phyloP scores from a whole-genome alignment of 2,329 filamentous ascomycete species.

The Apiospora pterosperma region DNA sequence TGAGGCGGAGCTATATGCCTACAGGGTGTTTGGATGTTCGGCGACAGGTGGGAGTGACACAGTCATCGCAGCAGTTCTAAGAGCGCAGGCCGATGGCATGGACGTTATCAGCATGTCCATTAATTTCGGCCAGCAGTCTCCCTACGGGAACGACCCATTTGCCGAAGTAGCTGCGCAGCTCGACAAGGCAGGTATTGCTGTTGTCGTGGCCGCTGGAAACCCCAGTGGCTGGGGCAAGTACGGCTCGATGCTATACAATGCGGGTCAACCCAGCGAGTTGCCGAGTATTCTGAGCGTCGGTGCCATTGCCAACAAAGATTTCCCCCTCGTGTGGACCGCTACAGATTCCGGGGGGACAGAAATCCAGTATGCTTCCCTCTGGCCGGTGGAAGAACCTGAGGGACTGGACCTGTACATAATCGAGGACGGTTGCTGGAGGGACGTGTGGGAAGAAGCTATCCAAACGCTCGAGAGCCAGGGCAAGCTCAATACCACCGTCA shows the following conservation, averaged over 20 bases:
- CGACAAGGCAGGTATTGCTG: neutral
- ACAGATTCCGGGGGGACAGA: neutral
- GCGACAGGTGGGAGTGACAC: slow-evolving; percentile 12
- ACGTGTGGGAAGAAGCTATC: neutral
- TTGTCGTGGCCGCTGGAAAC: neutral
- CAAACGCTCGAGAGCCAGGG: neutral
- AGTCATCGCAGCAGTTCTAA: slow-evolving; percentile 23
- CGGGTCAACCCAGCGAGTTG: neutral
- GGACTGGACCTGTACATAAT: neutral
- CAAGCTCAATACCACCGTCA: neutral
- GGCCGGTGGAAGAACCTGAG: neutral
- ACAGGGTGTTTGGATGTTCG: slow-evolving; percentile 12
- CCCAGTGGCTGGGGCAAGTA: neutral
- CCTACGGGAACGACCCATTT: neutral
- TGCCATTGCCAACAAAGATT: neutral
- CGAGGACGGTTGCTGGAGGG: neutral
- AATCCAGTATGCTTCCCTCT: neutral
- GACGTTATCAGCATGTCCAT: slow-evolving; percentile 21
- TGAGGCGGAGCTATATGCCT: slow-evolving; percentile 11
- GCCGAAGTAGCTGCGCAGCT: neutral
- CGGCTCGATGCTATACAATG: neutral
- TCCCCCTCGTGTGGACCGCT: neutral
- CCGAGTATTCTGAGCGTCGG: neutral
- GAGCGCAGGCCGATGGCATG: slow-evolving; percentile 21
- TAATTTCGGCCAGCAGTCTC: neutral